Base-by-base conservation (phyloP, 768 basidiomycete species). In the Amanita phalloides region DNA sequence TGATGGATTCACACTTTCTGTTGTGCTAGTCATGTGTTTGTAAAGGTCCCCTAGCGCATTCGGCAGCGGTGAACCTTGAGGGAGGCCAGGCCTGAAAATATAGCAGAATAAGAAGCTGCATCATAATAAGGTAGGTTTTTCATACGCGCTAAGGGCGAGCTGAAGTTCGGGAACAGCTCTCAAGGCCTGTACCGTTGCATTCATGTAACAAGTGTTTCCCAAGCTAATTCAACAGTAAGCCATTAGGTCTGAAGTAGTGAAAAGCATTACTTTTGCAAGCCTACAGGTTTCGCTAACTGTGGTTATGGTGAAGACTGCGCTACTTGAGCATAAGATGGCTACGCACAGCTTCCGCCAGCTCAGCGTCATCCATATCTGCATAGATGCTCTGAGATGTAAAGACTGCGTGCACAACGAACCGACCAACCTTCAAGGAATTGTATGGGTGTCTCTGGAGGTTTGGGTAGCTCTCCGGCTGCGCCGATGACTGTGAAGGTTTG, bases 141-240 rank as follows among this genome's bases (percentile, higher is more conserved):
- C 78, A 57, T 62, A 86, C 79, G 68, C 66, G 60, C 65, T 66
- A 20, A 97, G 73, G 0, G 90, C 87, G 1, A 73, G 63, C 60
- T 87, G 84, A 4, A 99, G 76, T 59, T 96, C 92, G 2, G 94
- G 93, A 46, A 99, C 85, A 3, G 89, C 82, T 21, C 91, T 86
- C 55, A 99, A 76, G n/a, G 88, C 84, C 70, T 99, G 96, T 1
- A 98, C 72, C 1, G 90, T 91, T 1, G 96, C 82, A 63, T 95
- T 98, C 86, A 97, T 91, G 69, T 99, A 99, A 61, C 95, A 97
- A 0, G 94, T 97, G 63, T 97, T 97, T 33, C 95, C 93, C 35
- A 94, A 70, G 61, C 79, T 81, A 56, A 52, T 46, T 37, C 8
- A 43, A 25, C 20, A 13, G 43, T 54, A n/a, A 28, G 47, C 52